These are phyloP conservation scores for Neolentinus lepideus DNA, from an alignment of 1,284 basidiomycete genomes.

Conservation along the genomic window DNA sequence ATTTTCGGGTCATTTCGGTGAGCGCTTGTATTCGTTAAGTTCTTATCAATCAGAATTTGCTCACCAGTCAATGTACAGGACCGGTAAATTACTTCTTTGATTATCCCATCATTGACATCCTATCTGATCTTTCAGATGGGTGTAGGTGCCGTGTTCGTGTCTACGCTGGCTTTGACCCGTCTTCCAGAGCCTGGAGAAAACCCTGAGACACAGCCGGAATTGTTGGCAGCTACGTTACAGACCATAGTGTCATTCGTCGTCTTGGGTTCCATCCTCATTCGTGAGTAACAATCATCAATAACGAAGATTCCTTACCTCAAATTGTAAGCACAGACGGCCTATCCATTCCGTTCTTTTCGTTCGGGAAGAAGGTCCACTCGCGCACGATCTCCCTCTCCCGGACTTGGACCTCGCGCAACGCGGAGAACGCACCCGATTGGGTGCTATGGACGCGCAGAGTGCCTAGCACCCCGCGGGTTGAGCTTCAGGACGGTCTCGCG, in stretches of 20 bases:
- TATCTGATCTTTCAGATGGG: slow-evolving; percentile 69
- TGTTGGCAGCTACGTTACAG: slow-evolving; percentile 63
- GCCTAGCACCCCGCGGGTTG: too few species aligned
- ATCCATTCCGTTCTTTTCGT: slow-evolving; percentile 82
- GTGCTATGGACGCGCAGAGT: too few species aligned
- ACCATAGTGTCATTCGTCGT: slow-evolving; percentile 84
- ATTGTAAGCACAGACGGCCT: slow-evolving; percentile 55
- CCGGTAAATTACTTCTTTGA: too few species aligned
- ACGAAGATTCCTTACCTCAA: not conserved
- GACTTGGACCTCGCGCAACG: slow-evolving; percentile 20
- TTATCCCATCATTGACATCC: too few species aligned
- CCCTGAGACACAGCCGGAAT: slow-evolving; percentile 60
- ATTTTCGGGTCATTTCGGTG: slow-evolving; percentile 86
- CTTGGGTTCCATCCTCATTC: slow-evolving; percentile 74
- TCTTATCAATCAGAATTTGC: too few species aligned
- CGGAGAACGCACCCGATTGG: slow-evolving; percentile 38
- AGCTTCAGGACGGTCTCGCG: not conserved
- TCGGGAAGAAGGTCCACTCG: slow-evolving; percentile 60
- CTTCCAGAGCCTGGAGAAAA: slow-evolving; percentile 54
- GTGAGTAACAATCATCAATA: slow-evolving; percentile 32
- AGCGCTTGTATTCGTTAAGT: too few species aligned
- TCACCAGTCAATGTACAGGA: too few species aligned
- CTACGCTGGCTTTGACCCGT: slow-evolving; percentile 65
- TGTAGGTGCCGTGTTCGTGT: slow-evolving; percentile 82
- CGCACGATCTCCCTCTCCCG: slow-evolving; percentile 34